phyloP scores from a whole-genome alignment of 345 rosid genomes.

The Firmiana major region DNA sequence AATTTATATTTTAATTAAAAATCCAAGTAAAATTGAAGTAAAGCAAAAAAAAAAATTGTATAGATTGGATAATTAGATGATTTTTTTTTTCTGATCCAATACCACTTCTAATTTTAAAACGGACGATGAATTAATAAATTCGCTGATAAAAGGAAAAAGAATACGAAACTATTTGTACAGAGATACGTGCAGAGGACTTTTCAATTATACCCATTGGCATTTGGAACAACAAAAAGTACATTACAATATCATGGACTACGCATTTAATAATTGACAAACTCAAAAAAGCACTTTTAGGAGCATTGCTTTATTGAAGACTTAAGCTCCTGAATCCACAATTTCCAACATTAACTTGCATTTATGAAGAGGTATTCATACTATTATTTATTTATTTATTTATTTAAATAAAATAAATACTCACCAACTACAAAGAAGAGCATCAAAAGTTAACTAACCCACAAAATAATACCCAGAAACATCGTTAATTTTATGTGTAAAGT shows the following conservation, averaged over 20 bases:
- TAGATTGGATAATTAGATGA: too few species aligned
- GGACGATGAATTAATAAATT: background rate
- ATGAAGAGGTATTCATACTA: background rate
- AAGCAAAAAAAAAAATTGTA: too few species aligned
- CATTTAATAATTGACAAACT: background rate
- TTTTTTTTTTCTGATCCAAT: too few species aligned
- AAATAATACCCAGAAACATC: background rate
- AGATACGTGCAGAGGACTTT: background rate
- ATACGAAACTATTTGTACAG: background rate
- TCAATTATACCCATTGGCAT: background rate
- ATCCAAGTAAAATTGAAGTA: too few species aligned
- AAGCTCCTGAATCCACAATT: background rate
- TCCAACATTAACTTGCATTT: background rate
- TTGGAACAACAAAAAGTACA: background rate
- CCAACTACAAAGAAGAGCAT: background rate
- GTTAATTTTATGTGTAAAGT: background rate
- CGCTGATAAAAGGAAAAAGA: background rate
- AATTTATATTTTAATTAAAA: too few species aligned
- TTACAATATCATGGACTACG: background rate
- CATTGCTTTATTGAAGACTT: background rate
- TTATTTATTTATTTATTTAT: too few species aligned
- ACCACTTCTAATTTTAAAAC: too few species aligned
- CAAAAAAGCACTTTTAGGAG: background rate
- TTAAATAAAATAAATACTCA: background rate
- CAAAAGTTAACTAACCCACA: background rate